Evolutionary conservation across 1,139 yeast genomes (phyloP), one percentile per base, ranked within the genome.

Genomic region (Oligophagozyma castellii): DNA sequence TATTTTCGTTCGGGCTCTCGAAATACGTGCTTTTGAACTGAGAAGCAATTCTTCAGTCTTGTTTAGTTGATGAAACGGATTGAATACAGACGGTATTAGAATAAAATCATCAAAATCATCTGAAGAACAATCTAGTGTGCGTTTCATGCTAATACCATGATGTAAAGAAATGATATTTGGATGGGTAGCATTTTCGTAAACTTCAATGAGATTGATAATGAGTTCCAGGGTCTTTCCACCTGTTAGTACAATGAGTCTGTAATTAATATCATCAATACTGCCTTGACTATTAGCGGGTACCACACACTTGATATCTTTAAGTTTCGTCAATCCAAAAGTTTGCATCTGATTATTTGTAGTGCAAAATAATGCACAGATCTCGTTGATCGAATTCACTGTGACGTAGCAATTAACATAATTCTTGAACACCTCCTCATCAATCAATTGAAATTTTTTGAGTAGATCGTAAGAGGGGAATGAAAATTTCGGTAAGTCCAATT

Each of bases 281-380:
- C 8, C 10, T 18, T 18, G 20, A 18, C 10, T 10, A 10, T 7
- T 10, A 7, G 20, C 31, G 12, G 36, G 27, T 15, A 39, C 37
- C 16, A 48, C 30, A 5, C 34, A 22, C 19, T 30, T 35, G 10
- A 48, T 22, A 3, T 52, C 52, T 31, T 48, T 48, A 16, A 48
- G 41, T 20, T 50, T 39, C 12, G 52, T 44, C 14, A 48, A 23
- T 2, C 40, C 33, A 26, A 34, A 40, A 16, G 40, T 37, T 16
- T 28, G 29, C 3, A 42, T 19, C 2, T 27, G 27, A 11, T 35
- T 36, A 3, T 20, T 16, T 24, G 31, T 18, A 21, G 31, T 35
- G 28, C 35, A 35, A 11, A 3, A 34, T 29, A 7, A 46, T 24
- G 19, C 39, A 31, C 10, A 38, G 28, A 48, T 39, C 14, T 38